Evolutionary conservation across 257 asterid species (phyloP).

Genomic region (Buddleja alternifolia): DNA sequence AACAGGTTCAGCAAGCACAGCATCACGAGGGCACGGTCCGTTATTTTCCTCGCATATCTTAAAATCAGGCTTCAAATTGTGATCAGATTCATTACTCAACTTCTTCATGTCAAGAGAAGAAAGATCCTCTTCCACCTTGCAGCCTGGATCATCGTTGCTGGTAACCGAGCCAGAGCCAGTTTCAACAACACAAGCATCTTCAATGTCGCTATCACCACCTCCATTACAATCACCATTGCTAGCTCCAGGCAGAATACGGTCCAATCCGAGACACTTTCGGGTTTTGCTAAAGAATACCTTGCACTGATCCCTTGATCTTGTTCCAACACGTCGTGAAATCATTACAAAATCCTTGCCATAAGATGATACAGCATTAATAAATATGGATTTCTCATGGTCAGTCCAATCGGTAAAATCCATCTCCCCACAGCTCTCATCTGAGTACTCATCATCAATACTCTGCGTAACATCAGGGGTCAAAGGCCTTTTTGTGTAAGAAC

Average conservation of each 20-base stretch:
- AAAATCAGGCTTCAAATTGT: constrained; percentile 42
- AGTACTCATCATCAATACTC: constrained; percentile 73
- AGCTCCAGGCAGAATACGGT: constrained; percentile 46
- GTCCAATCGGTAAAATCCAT: constrained; percentile 84
- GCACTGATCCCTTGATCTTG: constrained; percentile 86
- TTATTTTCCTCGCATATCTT: constrained; percentile 37
- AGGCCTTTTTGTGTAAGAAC: constrained; percentile 54
- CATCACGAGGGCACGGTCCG: constrained; percentile 39
- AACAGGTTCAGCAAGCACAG: constrained; percentile 37
- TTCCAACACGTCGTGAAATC: constrained; percentile 69
- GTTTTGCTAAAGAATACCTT: constrained; percentile 87
- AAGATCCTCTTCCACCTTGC: constrained; percentile 45
- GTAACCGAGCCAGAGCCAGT: constrained; percentile 43
- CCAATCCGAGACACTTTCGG: constrained; percentile 80
- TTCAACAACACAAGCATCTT: constrained; percentile 64
- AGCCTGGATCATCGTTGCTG: constrained; percentile 49
- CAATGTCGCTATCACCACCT: constrained; percentile 70
- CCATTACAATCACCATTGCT: constrained; percentile 50
- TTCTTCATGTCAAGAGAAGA: constrained; percentile 39
- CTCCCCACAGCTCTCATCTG: constrained; percentile 94
- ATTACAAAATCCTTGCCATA: constrained; percentile 75
- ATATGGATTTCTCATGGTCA: constrained; percentile 79
- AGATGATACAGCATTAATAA: constrained; percentile 71
- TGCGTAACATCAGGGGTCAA: constrained; percentile 73
- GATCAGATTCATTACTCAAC: constrained; percentile 40